Evolutionary conservation across 768 basidiomycete species (phyloP).

Genomic region (Boletellus emodensis): DNA sequence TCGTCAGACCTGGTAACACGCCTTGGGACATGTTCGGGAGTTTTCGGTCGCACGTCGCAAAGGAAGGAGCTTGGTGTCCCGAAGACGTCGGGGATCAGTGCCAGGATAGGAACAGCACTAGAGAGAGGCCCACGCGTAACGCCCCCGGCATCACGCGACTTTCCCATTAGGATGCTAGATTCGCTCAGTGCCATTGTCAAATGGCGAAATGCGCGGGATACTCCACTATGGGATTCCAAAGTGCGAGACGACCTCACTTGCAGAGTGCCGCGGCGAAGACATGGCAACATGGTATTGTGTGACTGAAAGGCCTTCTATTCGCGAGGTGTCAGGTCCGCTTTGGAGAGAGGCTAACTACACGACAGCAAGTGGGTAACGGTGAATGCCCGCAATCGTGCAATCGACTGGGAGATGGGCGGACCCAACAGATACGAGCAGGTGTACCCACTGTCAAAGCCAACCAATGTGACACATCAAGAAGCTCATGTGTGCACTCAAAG

Average conservation of each 20-base stretch:
- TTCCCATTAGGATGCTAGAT: background rate
- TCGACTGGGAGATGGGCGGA: too few relatives aligned
- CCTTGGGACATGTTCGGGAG: too few relatives aligned
- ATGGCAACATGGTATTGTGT: background rate
- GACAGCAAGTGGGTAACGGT: background rate
- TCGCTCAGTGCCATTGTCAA: background rate
- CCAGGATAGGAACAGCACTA: too few relatives aligned
- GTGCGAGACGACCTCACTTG: background rate
- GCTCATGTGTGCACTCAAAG: conserved; percentile 5
- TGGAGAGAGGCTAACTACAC: background rate
- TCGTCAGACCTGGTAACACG: too few relatives aligned
- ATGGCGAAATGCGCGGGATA: background rate
- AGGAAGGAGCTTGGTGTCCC: too few relatives aligned
- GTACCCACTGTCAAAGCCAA: background rate
- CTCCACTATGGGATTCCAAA: background rate
- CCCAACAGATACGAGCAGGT: background rate
- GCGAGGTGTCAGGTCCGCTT: background rate
- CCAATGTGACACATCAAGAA: background rate
- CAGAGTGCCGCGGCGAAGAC: background rate
- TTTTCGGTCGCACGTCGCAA: too few relatives aligned
- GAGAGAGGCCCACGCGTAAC: background rate
- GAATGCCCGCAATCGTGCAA: background rate
- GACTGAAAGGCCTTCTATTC: background rate
- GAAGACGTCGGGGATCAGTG: too few relatives aligned
- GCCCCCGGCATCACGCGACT: background rate